phyloP scores from a whole-genome alignment of 768 basidiomycete genomes.

The Calocybe gangraenosa region DNA sequence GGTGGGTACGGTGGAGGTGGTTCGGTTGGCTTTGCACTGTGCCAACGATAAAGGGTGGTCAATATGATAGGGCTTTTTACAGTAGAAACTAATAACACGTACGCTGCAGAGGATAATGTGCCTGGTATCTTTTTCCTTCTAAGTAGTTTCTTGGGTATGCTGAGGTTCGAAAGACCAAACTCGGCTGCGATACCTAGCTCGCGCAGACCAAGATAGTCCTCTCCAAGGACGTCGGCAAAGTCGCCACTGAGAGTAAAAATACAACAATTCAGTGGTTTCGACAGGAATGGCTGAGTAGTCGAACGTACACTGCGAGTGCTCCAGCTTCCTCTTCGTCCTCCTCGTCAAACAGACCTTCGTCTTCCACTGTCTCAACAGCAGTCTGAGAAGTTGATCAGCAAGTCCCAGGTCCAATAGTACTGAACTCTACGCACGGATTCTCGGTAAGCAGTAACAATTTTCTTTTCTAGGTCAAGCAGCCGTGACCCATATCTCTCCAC shows the following conservation, averaged over 20 bases:
- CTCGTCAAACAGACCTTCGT: slow-evolving; percentile 65
- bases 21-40: slow-evolving; percentile 63
- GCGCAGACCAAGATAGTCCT: slow-evolving; percentile 88
- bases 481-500: slow-evolving; percentile 77
- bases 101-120: slow-evolving; percentile 42
- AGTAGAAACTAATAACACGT: slow-evolving; percentile 24
- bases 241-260: slow-evolving; percentile 52
- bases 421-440: slow-evolving; percentile 58
- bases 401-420: not conserved
- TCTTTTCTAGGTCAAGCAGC: slow-evolving; percentile 78
- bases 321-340: slow-evolving; percentile 51
- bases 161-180: slow-evolving; percentile 71
- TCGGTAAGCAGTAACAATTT: slow-evolving; percentile 76
- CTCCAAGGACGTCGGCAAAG: slow-evolving; percentile 83
- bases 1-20: slow-evolving; percentile 83
- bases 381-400: slow-evolving; percentile 25
- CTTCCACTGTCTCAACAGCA: slow-evolving; percentile 46
- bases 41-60: not conserved
- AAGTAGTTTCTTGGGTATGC: slow-evolving; percentile 74
- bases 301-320: slow-evolving; percentile 52
- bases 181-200: slow-evolving; percentile 88
- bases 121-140: slow-evolving; percentile 50
- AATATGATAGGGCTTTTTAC: not conserved
- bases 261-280: too few relatives aligned
- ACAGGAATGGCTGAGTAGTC: not conserved